Evolutionary conservation across 306 rosid species (phyloP).

Genomic region (Lathyrus sativus): DNA sequence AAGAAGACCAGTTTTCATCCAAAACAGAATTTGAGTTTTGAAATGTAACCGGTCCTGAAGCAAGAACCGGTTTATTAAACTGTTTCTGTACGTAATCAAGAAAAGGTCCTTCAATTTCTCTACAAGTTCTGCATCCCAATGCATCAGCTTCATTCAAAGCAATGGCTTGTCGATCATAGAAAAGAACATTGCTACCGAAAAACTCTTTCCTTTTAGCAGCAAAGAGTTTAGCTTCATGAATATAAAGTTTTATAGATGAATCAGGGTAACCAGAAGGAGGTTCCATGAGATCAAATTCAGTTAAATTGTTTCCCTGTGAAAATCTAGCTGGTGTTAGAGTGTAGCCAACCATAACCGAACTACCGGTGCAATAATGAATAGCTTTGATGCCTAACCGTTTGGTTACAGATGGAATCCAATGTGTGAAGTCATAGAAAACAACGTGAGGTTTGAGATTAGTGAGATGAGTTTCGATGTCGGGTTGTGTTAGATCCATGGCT

Average conservation of each 20-base stretch:
- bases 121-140: conserved; percentile 32
- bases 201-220: background rate
- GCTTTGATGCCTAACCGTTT: conserved; percentile 33
- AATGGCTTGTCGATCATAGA: conserved; percentile 33
- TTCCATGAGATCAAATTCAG: conserved; percentile 31
- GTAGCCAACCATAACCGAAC: conserved; percentile 31
- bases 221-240: conserved; percentile 31
- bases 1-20: conserved; percentile 38
- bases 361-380: conserved; percentile 33
- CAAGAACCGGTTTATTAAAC: conserved; percentile 35
- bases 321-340: conserved; percentile 14
- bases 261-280: conserved; percentile 46
- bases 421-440: conserved; percentile 45
- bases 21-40: conserved; percentile 31
- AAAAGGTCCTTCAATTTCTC: conserved; percentile 48
- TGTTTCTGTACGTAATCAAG: conserved; percentile 34
- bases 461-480: conserved; percentile 25
- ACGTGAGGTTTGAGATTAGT: conserved; percentile 40
- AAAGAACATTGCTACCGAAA: conserved; percentile 37
- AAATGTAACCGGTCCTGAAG: conserved; percentile 34
- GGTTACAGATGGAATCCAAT: conserved; percentile 41
- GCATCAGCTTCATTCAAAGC: conserved; percentile 33
- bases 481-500: conserved; percentile 43
- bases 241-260: conserved; percentile 34
- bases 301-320: background rate